Base-by-base conservation (phyloP, 106 monocot genomes). In the Dioscorea dumetorum region DNA sequence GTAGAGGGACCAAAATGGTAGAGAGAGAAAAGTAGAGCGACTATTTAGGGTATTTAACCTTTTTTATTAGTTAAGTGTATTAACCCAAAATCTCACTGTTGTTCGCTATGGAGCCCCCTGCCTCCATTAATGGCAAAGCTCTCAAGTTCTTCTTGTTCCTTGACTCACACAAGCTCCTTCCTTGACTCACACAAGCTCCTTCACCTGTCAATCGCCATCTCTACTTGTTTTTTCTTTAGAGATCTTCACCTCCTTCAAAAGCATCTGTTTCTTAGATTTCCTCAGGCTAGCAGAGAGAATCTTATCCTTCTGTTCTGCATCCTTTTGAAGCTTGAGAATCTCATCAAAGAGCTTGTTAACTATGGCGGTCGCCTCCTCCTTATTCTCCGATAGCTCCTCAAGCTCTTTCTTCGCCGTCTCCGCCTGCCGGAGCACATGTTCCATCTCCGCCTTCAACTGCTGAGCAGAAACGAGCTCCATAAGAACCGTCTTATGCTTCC, bases 231-330 rank as follows among this genome's bases (percentile, higher is more conserved):
- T 78, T 78, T 83, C 77, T 68, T 82, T 97, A 3, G 69, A 52
- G 28, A 72, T 63, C 78, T 84, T 89, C 72, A 91, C 33, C 76
- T 99, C 92, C 68, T 90, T 82, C 61, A 84, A 16, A 64, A 91
- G 52, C 75, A 72, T 60, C 63, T 79, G 73, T 50, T 79, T 84
- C 70, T 92, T 90, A 7, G 89, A 86, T 62, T 91, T 97, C 72
- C 91, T 76, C 73, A 91, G 65, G 84, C 88, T 74, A 14, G 95
- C 97, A 0, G 92, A 92, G 31, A 99, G 69, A 0, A 99, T 83
- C 74, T 83, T 92, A 22, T 88, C 97, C 78, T 99, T 99, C 71
- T 89, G 92, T 59, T 89, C 89, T 0, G 68, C 62, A 56, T 89
- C 92, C 58, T 74, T 76, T 33, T 57, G 70, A 61, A 90, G 61